Base-by-base conservation (phyloP, 352 stramenopile genomes). In the Globisporangium cylindrosporum region DNA sequence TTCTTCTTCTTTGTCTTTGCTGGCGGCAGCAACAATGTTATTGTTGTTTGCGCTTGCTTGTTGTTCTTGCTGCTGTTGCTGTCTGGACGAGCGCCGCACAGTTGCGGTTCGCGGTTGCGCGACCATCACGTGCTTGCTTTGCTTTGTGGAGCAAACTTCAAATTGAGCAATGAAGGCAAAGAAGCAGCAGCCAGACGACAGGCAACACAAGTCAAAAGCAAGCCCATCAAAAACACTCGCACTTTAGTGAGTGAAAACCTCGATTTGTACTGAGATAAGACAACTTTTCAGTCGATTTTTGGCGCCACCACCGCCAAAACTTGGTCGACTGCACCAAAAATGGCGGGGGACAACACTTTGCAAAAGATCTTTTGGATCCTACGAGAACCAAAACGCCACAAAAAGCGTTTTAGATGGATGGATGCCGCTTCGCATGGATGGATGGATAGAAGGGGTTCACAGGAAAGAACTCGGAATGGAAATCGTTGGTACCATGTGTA, bases 101-200 rank as follows among this genome's bases (percentile, higher is more conserved):
- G 61, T 20, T 48, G 60, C 18, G 20, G 38, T 4, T 4, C 3
- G 34, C 0, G 15, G 32, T 22, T 38, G 27, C 24, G 22, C 59
- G 18, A 32, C 43, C 41, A 57, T 54, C n/a, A 48, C 59, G 43
- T 54, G 29, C 15, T 51, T 15, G 61, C 27, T 34, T 24, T 12
- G 29, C 29, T 20, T 46, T 41, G 43, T 20, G 18, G 18, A 24
- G 43, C 43, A 51, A 51, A 60, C 36, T 66, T 67, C 63, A 68
- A 68, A 68, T 65, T 68, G 54, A 61, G 22, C 24, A 68, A 9
- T 68, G 62, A 48, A 25, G n/a, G 20, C 25, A 38, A 10, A 9
- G 32, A 38, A 8, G 8, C 38, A 43, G 10, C 36, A 43, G 10
- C 36, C 36, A 51, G 18, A 51, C 43, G 6, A 15, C 43, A 9